phyloP scores from a whole-genome alignment of 1,284 basidiomycete species.

The Taiwanofungus camphoratus region DNA sequence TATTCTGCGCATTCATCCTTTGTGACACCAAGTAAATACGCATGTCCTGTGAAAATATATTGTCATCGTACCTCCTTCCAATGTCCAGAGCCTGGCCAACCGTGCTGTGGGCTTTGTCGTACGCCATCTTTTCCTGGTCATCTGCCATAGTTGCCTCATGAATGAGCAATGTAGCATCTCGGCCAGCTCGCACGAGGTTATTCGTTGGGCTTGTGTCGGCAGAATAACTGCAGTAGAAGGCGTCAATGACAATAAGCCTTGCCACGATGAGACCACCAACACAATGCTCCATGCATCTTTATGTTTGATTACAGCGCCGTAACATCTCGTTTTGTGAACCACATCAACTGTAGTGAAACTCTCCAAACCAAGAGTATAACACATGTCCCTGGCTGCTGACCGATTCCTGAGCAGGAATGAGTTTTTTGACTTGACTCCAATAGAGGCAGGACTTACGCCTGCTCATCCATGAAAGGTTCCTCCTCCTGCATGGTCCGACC shows the following conservation, averaged over 20 bases:
- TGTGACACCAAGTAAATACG: not conserved
- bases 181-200: conserved; percentile 61
- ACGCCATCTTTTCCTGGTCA: conserved; percentile 68
- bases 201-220: conserved; percentile 85
- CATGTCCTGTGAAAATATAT: not conserved
- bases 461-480: conserved; percentile 16
- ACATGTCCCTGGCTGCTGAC: conserved; percentile 36
- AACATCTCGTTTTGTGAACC: conserved; percentile 67
- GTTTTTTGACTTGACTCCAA: not conserved
- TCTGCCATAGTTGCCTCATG: conserved; percentile 93
- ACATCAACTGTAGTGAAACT: conserved; percentile 65
- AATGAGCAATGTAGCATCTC: conserved; percentile 76
- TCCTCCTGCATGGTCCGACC: conserved; percentile 31
- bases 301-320: conserved; percentile 67
- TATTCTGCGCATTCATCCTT: conserved; percentile 80
- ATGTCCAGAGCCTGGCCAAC: conserved; percentile 83
- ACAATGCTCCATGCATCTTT: conserved; percentile 76
- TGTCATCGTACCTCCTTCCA: conserved; percentile 51
- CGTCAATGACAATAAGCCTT: conserved; percentile 7
- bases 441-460: conserved; percentile 13
- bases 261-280: conserved; percentile 39
- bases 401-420: conserved; percentile 30
- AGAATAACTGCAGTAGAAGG: conserved; percentile 52
- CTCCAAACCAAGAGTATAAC: conserved; percentile 44
- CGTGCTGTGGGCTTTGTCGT: conserved; percentile 82